These are phyloP conservation scores for Thuidium tamariscinum DNA, from an alignment of 225 moss, liverwort and hornwort genomes.

Conservation along the genomic window DNA sequence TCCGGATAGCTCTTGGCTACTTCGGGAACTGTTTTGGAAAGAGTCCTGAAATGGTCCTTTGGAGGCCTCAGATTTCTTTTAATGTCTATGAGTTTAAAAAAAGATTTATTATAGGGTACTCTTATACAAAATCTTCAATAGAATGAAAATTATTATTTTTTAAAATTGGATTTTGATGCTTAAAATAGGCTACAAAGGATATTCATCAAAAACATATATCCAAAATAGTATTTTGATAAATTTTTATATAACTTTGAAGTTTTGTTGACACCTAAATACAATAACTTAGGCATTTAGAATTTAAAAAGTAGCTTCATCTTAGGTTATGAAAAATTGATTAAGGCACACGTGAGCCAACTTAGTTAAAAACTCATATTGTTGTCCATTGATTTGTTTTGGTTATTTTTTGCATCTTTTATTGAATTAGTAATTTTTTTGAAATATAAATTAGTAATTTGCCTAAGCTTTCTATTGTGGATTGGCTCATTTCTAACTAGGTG, in stretches of 20 bases:
- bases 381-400: background rate
- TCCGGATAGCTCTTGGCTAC: too few relatives aligned
- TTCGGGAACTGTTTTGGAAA: too few relatives aligned
- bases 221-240: background rate
- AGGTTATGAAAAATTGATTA: too few relatives aligned
- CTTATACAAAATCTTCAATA: background rate
- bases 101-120: too few relatives aligned
- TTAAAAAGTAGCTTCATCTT: too few relatives aligned
- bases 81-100: too few relatives aligned
- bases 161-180: background rate
- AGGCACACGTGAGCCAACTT: rapidly evolving
- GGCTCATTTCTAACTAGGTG: background rate
- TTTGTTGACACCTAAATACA: rapidly evolving
- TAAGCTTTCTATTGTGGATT: background rate
- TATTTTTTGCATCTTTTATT: background rate
- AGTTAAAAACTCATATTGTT: rapidly evolving
- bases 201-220: background rate
- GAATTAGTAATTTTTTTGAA: background rate
- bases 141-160: background rate
- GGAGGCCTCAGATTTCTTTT: too few relatives aligned
- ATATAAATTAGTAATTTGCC: background rate
- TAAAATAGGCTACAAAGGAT: background rate
- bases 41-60: too few relatives aligned
- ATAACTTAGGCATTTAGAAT: background rate
- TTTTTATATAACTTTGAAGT: background rate